Conservation (phyloP, 2,329 filamentous ascomycete genomes). For the Bisporella sp. region DNA sequence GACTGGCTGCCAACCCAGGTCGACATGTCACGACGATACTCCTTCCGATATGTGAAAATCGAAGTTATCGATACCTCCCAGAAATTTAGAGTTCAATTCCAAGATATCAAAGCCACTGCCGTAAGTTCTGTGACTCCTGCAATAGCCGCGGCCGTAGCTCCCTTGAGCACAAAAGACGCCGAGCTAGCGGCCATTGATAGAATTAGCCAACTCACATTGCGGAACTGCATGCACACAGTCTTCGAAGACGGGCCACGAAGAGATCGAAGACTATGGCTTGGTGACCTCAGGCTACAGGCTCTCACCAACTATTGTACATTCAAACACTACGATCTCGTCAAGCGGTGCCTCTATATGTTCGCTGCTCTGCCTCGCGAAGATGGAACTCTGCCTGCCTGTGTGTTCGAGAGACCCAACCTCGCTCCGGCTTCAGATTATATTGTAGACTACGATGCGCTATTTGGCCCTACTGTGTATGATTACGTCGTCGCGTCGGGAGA, state of each 20-base stretch:
- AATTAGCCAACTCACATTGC: slow-evolving; percentile 26
- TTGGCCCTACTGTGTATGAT: slow-evolving; percentile 27
- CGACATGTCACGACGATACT: slow-evolving; percentile 25
- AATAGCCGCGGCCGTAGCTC: slow-evolving; percentile 1
- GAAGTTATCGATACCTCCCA: slow-evolving; percentile 30
- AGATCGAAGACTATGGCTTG: slow-evolving; percentile 31
- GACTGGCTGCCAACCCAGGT: slow-evolving; percentile 27
- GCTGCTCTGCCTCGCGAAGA: slow-evolving; percentile 28
- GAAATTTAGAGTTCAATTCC: slow-evolving; percentile 28
- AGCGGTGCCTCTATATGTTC: slow-evolving; percentile 30
- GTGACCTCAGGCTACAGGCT: slow-evolving; percentile 30
- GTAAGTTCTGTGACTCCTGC: slow-evolving; percentile 25
- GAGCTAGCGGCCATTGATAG: slow-evolving; percentile 25
- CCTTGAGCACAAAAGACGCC: slow-evolving; percentile 9
- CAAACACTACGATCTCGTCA: slow-evolving; percentile 28
- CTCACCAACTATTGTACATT: slow-evolving; percentile 32
- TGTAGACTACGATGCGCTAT: slow-evolving; percentile 31
- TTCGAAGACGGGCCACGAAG: slow-evolving; percentile 32
- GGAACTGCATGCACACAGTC: slow-evolving; percentile 35
- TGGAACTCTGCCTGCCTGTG: slow-evolving; percentile 27
- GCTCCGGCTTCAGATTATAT: slow-evolving; percentile 29
- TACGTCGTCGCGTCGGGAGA: slow-evolving; percentile 28
- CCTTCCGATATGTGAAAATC: slow-evolving; percentile 30
- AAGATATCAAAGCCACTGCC: slow-evolving; percentile 22
- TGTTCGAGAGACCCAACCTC: slow-evolving; percentile 29